Evolutionary conservation across 2,329 filamentous ascomycete species (phyloP).

Genomic region (Zasmidium citrigriseum): DNA sequence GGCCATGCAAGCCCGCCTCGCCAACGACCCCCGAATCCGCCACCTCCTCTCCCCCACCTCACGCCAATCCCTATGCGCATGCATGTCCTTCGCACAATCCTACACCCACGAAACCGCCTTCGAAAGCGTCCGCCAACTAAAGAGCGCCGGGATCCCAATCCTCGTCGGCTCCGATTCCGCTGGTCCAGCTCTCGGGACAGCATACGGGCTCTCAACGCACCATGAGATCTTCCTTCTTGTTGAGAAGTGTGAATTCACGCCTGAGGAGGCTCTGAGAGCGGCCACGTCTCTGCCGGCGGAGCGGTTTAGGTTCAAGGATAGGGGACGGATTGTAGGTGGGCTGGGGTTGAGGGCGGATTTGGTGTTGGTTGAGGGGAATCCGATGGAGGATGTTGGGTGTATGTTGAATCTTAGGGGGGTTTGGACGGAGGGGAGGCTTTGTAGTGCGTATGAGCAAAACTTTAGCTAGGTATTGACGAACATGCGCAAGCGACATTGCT

Average conservation of each 20-base stretch:
- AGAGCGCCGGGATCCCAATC: conserved; percentile 42
- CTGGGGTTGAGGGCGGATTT: conserved; percentile 45
- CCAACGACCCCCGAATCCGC: conserved; percentile 41
- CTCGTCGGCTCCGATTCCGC: conserved; percentile 47
- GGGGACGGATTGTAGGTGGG: conserved; percentile 41
- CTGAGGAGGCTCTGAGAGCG: conserved; percentile 41
- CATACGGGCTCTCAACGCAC: conserved; percentile 45
- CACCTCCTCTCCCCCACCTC: conserved; percentile 37
- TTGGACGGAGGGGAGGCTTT: conserved; percentile 42
- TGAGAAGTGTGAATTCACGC: conserved; percentile 43
- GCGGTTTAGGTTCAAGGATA: conserved; percentile 43
- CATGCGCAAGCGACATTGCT: too few relatives aligned
- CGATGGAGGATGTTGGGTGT: conserved; percentile 41
- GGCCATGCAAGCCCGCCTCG: conserved; percentile 40
- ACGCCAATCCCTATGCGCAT: conserved; percentile 40
- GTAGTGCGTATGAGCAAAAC: conserved; percentile 15
- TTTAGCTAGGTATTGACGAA: too few relatives aligned
- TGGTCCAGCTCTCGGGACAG: conserved; percentile 45
- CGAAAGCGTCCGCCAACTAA: conserved; percentile 42
- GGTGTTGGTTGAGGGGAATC: conserved; percentile 46
- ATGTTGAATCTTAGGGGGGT: conserved; percentile 45
- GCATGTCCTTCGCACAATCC: conserved; percentile 41
- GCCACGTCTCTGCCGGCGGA: conserved; percentile 43
- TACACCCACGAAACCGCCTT: conserved; percentile 43
- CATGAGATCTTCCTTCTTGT: conserved; percentile 46